Percentiles rank a stretch among this genome's conserved stretches.
Conservation (phyloP, 1,284 basidiomycete species). For the Irpex sp. region DNA sequence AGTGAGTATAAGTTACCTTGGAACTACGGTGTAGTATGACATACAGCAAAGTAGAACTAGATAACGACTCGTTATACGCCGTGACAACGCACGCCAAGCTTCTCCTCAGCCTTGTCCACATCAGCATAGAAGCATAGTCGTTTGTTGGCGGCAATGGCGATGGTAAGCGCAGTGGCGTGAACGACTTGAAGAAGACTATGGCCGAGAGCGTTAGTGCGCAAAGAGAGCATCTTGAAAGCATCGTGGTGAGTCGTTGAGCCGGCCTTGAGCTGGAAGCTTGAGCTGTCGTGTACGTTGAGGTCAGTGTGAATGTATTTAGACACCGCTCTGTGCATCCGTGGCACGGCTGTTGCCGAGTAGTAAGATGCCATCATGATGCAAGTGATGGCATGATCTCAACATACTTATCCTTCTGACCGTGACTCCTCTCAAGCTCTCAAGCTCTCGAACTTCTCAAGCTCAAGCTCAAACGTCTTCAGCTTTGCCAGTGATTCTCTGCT, state of each 20-base stretch:
- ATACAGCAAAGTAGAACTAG: conserved; percentile 59
- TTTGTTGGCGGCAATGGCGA: conserved; percentile 82
- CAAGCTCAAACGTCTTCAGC: too few relatives aligned
- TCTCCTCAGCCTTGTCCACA: conserved; percentile 92
- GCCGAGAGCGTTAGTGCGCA: conserved; percentile 13
- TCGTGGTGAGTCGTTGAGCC: not conserved
- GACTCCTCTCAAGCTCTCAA: too few relatives aligned
- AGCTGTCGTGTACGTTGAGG: not conserved
- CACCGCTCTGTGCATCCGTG: not conserved
- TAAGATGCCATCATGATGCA: too few relatives aligned
- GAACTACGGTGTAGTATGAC: conserved; percentile 17
- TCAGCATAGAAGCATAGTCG: conserved; percentile 94
- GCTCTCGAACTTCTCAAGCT: too few relatives aligned
- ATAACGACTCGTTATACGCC: not conserved
- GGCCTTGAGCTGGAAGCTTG: not conserved
- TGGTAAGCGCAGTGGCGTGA: conserved; percentile 76
- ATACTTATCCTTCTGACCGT: too few relatives aligned
- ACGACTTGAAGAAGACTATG: conserved; percentile 15
- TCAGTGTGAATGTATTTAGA: not conserved
- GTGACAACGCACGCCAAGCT: conserved; percentile 69
- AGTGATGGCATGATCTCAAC: too few relatives aligned
- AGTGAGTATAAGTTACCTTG: not conserved
- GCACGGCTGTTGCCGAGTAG: not conserved
- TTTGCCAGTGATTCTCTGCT: too few relatives aligned
- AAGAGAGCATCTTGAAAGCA: not conserved